phyloP scores from a whole-genome alignment of 306 rosid genomes.

The Myrica gale region DNA sequence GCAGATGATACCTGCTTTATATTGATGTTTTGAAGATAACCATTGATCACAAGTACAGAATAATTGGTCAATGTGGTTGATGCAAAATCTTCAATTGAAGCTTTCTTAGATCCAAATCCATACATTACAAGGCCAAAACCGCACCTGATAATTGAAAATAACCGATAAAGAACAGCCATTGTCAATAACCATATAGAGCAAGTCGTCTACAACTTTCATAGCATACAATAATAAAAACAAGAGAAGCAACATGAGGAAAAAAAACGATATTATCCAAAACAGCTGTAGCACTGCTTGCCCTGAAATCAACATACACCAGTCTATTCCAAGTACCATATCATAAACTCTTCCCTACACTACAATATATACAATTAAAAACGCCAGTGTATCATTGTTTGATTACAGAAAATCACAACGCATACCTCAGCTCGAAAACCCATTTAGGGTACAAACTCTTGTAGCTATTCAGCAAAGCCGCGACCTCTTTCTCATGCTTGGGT shows the following conservation, averaged over 20 bases:
- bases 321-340: background rate
- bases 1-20: conserved; percentile 64
- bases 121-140: conserved; percentile 82
- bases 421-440: conserved; percentile 77
- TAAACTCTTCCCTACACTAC: background rate
- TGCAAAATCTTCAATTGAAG: conserved; percentile 89
- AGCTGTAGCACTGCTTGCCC: too few relatives aligned
- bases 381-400: background rate
- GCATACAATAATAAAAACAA: background rate
- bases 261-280: too few relatives aligned
- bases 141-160: conserved; percentile 40
- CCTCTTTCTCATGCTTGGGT: conserved; percentile 79
- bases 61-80: conserved; percentile 54
- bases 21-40: conserved; percentile 80
- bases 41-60: conserved; percentile 79
- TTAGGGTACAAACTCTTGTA: conserved; percentile 51
- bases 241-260: background rate
- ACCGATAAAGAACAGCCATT: background rate
- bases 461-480: conserved; percentile 41
- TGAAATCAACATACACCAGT: too few relatives aligned
- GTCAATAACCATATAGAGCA: background rate
- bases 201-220: background rate
- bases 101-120: conserved; percentile 94
- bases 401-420: background rate
- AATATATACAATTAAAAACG: background rate